Percentiles rank a stretch among this genome's conserved stretches.
These are phyloP conservation scores for Exophiala dermatitidis DNA, from an alignment of 2,329 filamentous ascomycete species.

Conservation along the genomic window DNA sequence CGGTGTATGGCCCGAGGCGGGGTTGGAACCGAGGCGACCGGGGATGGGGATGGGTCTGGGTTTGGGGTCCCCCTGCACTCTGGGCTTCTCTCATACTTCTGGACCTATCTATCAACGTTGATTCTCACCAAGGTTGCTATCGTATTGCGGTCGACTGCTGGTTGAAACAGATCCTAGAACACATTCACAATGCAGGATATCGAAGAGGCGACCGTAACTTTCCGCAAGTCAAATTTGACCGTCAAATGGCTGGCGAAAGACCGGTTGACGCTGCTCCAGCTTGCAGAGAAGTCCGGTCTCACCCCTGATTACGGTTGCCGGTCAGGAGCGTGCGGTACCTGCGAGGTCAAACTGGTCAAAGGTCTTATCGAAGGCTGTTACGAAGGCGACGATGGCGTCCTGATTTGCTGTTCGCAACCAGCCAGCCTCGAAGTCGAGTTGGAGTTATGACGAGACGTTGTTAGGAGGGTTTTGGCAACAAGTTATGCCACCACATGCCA, in stretches of 20 bases:
- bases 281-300: conserved; percentile 22
- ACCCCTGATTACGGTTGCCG: conserved; percentile 22
- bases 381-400: conserved; percentile 20
- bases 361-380: conserved; percentile 17
- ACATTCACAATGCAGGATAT: conserved; percentile 19
- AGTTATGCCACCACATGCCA: not conserved
- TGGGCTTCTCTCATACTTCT: too few species aligned
- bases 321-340: conserved; percentile 21
- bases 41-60: too few species aligned
- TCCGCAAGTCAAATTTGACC: conserved; percentile 20
- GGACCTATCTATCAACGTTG: not conserved
- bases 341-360: conserved; percentile 22
- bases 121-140: not conserved
- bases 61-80: too few species aligned
- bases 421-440: conserved; percentile 21
- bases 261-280: conserved; percentile 18
- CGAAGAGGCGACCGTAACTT: conserved; percentile 21
- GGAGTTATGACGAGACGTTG: conserved; percentile 12
- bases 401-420: conserved; percentile 22
- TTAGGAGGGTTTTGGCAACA: too few species aligned
- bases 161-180: not conserved
- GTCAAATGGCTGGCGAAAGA: conserved; percentile 22
- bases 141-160: not conserved
- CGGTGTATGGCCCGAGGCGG: too few species aligned
- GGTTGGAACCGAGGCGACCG: too few species aligned